These are phyloP conservation scores for Xylariaceae sp. DNA, from an alignment of 2,329 filamentous ascomycete species.

Conservation along the genomic window DNA sequence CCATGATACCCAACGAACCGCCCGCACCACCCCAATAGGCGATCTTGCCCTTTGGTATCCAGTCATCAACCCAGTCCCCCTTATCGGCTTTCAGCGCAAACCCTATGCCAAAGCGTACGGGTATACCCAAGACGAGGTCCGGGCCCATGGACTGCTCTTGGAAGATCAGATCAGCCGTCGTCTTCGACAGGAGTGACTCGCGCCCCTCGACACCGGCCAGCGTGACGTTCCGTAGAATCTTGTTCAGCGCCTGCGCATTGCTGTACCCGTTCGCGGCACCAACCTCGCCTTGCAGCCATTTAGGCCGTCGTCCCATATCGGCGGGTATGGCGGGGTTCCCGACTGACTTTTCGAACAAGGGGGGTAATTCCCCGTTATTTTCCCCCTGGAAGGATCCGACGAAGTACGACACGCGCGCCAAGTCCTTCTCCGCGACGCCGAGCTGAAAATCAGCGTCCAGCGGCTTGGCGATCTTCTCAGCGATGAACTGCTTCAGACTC, in stretches of 20 bases:
- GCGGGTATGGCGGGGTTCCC: slow-evolving; percentile 26
- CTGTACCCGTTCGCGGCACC: slow-evolving; percentile 41
- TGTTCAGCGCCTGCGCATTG: slow-evolving; percentile 40
- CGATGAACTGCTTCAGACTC: slow-evolving; percentile 36
- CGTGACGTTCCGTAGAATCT: slow-evolving; percentile 55
- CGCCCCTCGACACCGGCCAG: slow-evolving; percentile 23
- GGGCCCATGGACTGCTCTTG: slow-evolving; percentile 38
- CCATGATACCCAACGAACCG: slow-evolving; percentile 26
- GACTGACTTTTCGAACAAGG: slow-evolving; percentile 30
- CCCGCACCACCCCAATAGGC: slow-evolving; percentile 26
- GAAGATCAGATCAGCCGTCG: slow-evolving; percentile 42
- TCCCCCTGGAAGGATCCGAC: slow-evolving; percentile 24
- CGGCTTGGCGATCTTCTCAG: slow-evolving; percentile 34
- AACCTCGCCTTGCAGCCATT: slow-evolving; percentile 38
- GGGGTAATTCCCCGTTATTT: slow-evolving; percentile 18
- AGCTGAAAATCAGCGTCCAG: slow-evolving; percentile 43
- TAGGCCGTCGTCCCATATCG: slow-evolving; percentile 22
- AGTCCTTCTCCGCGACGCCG: slow-evolving; percentile 39
- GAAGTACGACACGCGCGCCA: slow-evolving; percentile 35
- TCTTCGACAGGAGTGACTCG: slow-evolving; percentile 34
- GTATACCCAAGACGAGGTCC: slow-evolving; percentile 36
- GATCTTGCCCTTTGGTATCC: slow-evolving; percentile 32
- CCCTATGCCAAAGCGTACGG: slow-evolving; percentile 40
- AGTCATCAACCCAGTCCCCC: slow-evolving; percentile 24
- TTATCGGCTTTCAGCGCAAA: slow-evolving; percentile 33